Evolutionary conservation across 2,329 filamentous ascomycete genomes (phyloP), one percentile per base, ranked within the genome.

Genomic region (Venturia asperata): DNA sequence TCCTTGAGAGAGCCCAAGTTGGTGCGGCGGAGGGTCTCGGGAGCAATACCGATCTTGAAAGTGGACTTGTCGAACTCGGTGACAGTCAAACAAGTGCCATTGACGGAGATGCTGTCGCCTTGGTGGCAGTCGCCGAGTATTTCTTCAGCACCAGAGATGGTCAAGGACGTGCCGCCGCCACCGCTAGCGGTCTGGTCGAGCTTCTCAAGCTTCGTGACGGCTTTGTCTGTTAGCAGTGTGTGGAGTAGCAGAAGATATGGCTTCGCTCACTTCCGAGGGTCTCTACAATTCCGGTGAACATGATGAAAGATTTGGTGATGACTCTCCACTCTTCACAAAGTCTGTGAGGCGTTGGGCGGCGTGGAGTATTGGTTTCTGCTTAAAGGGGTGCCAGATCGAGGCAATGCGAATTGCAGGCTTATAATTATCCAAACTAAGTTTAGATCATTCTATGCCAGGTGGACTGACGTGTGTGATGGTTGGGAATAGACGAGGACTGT

Each of bases 281-380:
- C 79, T 96, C 92, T 64, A 96, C 90, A 68, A 96, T 89, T 70
- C 94, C 94, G 66, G 94, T 97, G 74, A 99, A 97, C 94, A 99
- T 97, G 67, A 68, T 81, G 30, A 42, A 3, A 60, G 49, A 39
- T 21, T 30, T 55, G n/a, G 30, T 24, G 4, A 52, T 37, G 62
- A 47, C 45, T 63, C 45, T 58, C 52, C 52, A 58, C 52, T 58
- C 52, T 58, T 58, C 52, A 58, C 52, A 58, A 15, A 37, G 19
- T 37, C 17, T 58, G 52, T 58, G 52, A 58, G 52, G 52, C 52
- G 30, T 58, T 58, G 52, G 52, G 52, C 52, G 52, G 52, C 52
- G 52, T 58, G 52, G 52, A 58, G 52, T 4, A 27, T 58, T 58
- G 30, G 9, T n/a, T 13, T 37, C 19, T 58, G 30, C 15, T 37